Percentiles rank a stretch among this genome's conserved stretches.
These are phyloP conservation scores for Linum trigynum DNA, from an alignment of 345 rosid genomes.

Conservation along the genomic window DNA sequence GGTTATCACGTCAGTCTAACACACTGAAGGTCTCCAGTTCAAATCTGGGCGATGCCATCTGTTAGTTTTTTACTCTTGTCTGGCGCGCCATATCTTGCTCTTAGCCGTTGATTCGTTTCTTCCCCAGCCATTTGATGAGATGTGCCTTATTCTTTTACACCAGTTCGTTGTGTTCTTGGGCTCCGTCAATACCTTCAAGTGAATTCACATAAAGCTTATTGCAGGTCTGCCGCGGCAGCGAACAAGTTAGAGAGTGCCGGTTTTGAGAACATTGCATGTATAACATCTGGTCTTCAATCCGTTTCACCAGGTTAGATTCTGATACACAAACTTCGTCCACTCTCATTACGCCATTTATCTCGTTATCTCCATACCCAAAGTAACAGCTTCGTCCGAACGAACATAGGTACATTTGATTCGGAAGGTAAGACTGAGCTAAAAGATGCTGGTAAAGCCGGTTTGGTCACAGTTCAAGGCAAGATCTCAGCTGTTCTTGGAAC, in stretches of 20 bases:
- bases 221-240: conserved; percentile 87
- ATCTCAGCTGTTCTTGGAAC: conserved; percentile 92
- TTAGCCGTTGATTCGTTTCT: too few species aligned
- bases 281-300: conserved; percentile 79
- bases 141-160: not conserved
- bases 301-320: conserved; percentile 60
- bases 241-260: conserved; percentile 66
- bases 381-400: not conserved
- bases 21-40: conserved; percentile 98
- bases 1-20: conserved; percentile 99
- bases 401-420: conserved; percentile 66
- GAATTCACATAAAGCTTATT: conserved; percentile 15
- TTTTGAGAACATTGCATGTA: conserved; percentile 59
- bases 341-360: not conserved
- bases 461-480: conserved; percentile 77
- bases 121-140: too few species aligned
- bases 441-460: conserved; percentile 89
- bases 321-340: not conserved
- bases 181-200: conserved; percentile 8
- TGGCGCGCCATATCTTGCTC: too few species aligned
- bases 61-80: too few species aligned
- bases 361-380: not conserved
- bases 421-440: conserved; percentile 64
- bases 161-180: not conserved
- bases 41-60: conserved; percentile 76